These are phyloP conservation scores for Saitozyma sp. DNA, from an alignment of 768 basidiomycete species.

Conservation along the genomic window DNA sequence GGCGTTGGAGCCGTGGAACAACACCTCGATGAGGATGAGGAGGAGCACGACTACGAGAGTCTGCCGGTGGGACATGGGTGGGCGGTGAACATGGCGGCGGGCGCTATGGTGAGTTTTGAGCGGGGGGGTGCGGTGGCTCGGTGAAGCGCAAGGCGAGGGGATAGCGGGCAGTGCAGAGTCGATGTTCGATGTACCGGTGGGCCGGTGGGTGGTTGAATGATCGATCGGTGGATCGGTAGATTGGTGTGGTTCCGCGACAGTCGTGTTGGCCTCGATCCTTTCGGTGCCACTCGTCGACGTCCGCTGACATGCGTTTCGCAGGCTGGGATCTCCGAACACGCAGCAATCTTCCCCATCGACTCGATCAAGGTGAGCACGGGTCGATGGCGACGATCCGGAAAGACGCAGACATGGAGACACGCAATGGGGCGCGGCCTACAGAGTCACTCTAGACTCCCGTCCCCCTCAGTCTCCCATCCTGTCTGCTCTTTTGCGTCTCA, in stretches of 20 bases:
- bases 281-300: no score
- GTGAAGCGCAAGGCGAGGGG: no score
- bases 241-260: no score
- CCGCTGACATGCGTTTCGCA: slow-evolving; percentile 46
- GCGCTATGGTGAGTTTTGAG: slow-evolving; percentile 73
- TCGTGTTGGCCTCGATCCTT: no score
- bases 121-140: no score
- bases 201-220: slow-evolving; percentile 5
- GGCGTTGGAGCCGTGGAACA: no score
- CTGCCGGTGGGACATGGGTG: slow-evolving; percentile 76
- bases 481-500: no score
- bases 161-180: no score
- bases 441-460: no score
- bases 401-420: not conserved
- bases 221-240: no score
- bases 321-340: slow-evolving; percentile 99
- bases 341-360: slow-evolving; percentile 97
- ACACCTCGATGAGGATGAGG: slow-evolving; percentile 49
- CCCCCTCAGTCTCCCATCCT: no score
- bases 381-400: slow-evolving; percentile 8
- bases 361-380: slow-evolving; percentile 82
- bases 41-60: slow-evolving; percentile 66
- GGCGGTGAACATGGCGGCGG: slow-evolving; percentile 93
- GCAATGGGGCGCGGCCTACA: no score
- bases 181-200: not conserved